Percentiles rank a stretch among this genome's conserved stretches.
Conservation (phyloP, 352 stramenopile genomes). For the Phytophthora uliginosa region DNA sequence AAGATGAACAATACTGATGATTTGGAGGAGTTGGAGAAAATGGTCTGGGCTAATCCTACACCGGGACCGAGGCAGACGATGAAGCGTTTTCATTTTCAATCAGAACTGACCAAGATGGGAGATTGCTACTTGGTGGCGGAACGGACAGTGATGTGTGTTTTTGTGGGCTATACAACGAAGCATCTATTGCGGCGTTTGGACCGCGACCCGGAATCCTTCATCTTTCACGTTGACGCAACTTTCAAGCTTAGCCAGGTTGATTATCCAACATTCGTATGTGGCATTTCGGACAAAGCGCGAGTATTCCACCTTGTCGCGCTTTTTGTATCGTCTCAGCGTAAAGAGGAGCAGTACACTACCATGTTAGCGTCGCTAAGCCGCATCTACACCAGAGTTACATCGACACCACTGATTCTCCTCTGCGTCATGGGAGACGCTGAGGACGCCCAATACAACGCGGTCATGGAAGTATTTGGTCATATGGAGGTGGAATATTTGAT, state of each 20-base stretch:
- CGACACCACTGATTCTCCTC: background rate
- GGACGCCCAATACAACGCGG: background rate
- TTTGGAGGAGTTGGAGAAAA: background rate
- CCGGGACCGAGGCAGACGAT: background rate
- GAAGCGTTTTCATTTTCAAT: background rate
- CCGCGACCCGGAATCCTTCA: background rate
- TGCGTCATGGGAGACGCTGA: background rate
- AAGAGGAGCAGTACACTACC: background rate
- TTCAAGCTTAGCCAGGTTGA: background rate
- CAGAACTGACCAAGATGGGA: background rate
- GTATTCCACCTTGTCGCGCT: background rate
- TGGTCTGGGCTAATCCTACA: background rate
- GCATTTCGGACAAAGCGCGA: background rate
- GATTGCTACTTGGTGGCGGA: background rate
- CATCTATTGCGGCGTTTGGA: background rate
- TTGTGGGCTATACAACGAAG: background rate
- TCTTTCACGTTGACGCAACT: background rate
- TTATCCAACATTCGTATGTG: background rate
- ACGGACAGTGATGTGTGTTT: background rate
- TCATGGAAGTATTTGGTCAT: background rate
- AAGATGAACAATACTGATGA: background rate
- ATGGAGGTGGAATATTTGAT: background rate
- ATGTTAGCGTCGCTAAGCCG: background rate
- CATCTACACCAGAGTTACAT: background rate
- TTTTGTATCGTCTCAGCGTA: background rate